Percentiles rank a stretch among this genome's conserved stretches.
These are phyloP conservation scores for Magnaporthiopsis poae DNA, from an alignment of 2,329 filamentous ascomycete species.

Conservation along the genomic window DNA sequence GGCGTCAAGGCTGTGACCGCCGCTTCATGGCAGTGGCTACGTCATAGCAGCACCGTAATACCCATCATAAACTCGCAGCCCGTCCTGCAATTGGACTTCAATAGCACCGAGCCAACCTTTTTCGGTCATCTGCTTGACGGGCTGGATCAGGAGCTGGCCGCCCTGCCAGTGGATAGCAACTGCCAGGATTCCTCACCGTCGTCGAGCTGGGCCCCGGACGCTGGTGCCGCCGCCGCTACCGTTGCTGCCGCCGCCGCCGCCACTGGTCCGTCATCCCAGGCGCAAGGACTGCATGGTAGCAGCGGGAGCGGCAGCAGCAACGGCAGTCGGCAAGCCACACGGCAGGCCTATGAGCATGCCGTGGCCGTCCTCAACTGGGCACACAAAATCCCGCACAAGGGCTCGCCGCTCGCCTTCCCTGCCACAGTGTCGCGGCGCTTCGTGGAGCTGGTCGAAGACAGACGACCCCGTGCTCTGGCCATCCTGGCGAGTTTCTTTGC, in stretches of 20 bases:
- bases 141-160: slow-evolving; percentile 44
- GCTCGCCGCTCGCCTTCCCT: slow-evolving; percentile 52
- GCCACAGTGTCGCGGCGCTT: slow-evolving; percentile 53
- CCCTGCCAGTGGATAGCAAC: slow-evolving; percentile 16
- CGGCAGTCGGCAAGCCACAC: slow-evolving; percentile 21
- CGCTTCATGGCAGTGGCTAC: slow-evolving; percentile 54
- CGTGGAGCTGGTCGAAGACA: slow-evolving; percentile 48
- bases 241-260: neutral
- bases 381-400: slow-evolving; percentile 48
- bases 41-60: slow-evolving; percentile 45
- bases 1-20: slow-evolving; percentile 57
- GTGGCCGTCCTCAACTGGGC: slow-evolving; percentile 60
- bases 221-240: neutral
- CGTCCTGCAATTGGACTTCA: slow-evolving; percentile 49
- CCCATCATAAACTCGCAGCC: slow-evolving; percentile 56
- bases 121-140: slow-evolving; percentile 51
- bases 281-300: neutral
- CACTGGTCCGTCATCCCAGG: neutral
- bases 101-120: slow-evolving; percentile 43
- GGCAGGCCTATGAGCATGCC: slow-evolving; percentile 52
- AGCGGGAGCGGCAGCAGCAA: neutral
- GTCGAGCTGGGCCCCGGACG: neutral
- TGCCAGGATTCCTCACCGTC: neutral
- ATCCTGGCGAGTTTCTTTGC: slow-evolving; percentile 60
- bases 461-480: slow-evolving; percentile 50